phyloP scores from a whole-genome alignment of 768 basidiomycete genomes.

The Russula brevipes region DNA sequence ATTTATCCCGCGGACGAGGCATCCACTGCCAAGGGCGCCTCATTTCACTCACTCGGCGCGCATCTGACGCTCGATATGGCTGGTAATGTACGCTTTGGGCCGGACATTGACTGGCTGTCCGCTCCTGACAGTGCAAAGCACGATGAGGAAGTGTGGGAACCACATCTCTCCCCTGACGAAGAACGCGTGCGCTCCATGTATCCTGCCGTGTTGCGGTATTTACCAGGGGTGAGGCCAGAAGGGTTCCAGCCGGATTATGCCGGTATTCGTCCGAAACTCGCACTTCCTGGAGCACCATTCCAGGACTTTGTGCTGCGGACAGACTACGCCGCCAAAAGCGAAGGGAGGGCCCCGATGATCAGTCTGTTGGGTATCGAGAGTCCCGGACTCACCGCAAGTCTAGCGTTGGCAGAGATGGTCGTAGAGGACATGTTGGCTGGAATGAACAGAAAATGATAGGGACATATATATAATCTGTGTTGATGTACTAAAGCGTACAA shows the following conservation, averaged over 20 bases:
- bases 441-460: constrained; percentile 7
- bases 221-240: constrained; percentile 55
- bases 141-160: constrained; percentile 71
- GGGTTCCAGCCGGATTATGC: constrained; percentile 78
- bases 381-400: constrained; percentile 81
- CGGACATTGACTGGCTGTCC: constrained; percentile 84
- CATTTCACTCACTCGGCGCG: constrained; percentile 84
- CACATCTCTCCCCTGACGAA: constrained; percentile 58
- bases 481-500: constrained; percentile 9
- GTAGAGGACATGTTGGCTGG: constrained; percentile 51
- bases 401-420: constrained; percentile 83
- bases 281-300: constrained; percentile 66
- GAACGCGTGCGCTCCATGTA: constrained; percentile 61
- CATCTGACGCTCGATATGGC: constrained; percentile 86
- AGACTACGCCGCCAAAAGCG: constrained; percentile 42
- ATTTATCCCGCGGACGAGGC: constrained; percentile 88
- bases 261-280: constrained; percentile 85
- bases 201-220: constrained; percentile 62
- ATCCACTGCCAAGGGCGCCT: constrained; percentile 42
- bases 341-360: constrained; percentile 51
- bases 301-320: constrained; percentile 76
- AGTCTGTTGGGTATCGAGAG: constrained; percentile 88
- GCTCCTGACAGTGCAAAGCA: constrained; percentile 42
- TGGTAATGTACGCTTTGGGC: constrained; percentile 85
- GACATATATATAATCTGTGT: constrained; percentile 1